Evolutionary conservation across 176 grass and related monocot species (phyloP).

Genomic region (Guadua angustifolia): DNA sequence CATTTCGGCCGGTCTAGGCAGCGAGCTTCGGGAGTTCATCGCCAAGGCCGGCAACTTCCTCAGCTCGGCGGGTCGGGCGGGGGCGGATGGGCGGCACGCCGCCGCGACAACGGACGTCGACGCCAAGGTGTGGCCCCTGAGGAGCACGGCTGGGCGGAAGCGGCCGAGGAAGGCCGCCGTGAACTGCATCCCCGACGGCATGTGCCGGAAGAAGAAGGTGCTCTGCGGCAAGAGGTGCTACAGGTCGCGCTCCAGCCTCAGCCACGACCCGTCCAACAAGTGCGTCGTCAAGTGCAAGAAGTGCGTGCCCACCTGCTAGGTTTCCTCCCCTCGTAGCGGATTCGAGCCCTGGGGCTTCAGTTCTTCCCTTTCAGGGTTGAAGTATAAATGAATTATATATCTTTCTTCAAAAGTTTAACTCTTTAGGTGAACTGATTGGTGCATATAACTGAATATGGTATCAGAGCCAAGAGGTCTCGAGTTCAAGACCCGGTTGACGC

Average conservation of each 20-base stretch:
- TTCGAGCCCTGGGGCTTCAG: neutral
- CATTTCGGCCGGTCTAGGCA: constrained; percentile 33
- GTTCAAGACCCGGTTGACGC: too few species aligned
- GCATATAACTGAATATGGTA: too few species aligned
- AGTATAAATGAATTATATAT: too few species aligned
- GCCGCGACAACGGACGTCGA: neutral
- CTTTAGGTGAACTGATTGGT: too few species aligned
- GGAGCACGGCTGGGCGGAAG: constrained; percentile 21
- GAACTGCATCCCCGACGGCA: constrained; percentile 58
- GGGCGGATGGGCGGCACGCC: constrained; percentile 25
- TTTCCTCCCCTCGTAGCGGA: neutral
- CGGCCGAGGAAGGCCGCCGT: constrained; percentile 35
- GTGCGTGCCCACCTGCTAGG: constrained; percentile 88
- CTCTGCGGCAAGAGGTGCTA: constrained; percentile 79
- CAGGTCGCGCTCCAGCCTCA: constrained; percentile 38
- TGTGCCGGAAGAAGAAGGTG: constrained; percentile 70
- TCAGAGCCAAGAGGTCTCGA: too few species aligned
- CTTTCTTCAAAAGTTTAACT: too few species aligned
- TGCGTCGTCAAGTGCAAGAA: constrained; percentile 85
- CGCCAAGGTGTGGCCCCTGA: constrained; percentile 10
- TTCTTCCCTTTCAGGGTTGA: too few species aligned
- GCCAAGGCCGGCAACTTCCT: constrained; percentile 52
- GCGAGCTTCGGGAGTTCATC: constrained; percentile 44
- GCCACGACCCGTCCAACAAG: constrained; percentile 46
- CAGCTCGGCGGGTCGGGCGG: constrained; percentile 33